Evolutionary conservation across 257 asterid species (phyloP), one percentile per base, ranked within the genome.

Genomic region (Avicennia marina): DNA sequence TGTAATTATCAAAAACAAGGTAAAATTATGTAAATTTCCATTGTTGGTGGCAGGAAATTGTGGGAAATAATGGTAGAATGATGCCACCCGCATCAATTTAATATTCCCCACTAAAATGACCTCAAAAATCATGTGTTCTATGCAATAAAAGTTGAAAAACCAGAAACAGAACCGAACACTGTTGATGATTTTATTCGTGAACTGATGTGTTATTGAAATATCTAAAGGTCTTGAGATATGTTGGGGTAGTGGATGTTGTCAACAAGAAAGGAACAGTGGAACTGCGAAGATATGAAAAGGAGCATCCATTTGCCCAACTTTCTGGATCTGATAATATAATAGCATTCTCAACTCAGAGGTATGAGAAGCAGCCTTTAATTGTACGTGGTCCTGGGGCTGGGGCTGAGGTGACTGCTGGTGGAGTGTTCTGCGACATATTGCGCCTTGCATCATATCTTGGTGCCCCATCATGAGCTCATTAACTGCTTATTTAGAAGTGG

Each of bases 341-440:
- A 55, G 96, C 99, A 9, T 89, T 93, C 83, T 77, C 95, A n/a
- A 93, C 94, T 13, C 94, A 78, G 81, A 89, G 99, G 72, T 93
- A 93, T 25, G 81, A 77, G 44, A 86, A 82, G 68, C 97, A 93
- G 59, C 97, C 95, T 0, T 53, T 93, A 51, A 89, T 93, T 5
- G 82, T 93, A 31, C 99, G 99, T 50, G 99, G 99, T 27, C 99
- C 99, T 0, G 99, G 99, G 67, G 99, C 99, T 10, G 99, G 99
- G 21, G 99, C 99, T 19, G 97, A 82, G 78, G 98, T 93, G 41
- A 93, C 97, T 0, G 97, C 98, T 6, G 99, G 90, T 29, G 99
- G 99, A 59, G 95, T 93, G 18, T 89, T 93, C 75, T 78, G 97
- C 16, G 99, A 93, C 74, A 70, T 93, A 55, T 72, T 93, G 72